A percentile compares a stretch with the other conserved stretches of the same genome.
These are phyloP conservation scores for Taphrina confusa DNA, from an alignment of 1,139 yeast genomes.

Conservation along the genomic window DNA sequence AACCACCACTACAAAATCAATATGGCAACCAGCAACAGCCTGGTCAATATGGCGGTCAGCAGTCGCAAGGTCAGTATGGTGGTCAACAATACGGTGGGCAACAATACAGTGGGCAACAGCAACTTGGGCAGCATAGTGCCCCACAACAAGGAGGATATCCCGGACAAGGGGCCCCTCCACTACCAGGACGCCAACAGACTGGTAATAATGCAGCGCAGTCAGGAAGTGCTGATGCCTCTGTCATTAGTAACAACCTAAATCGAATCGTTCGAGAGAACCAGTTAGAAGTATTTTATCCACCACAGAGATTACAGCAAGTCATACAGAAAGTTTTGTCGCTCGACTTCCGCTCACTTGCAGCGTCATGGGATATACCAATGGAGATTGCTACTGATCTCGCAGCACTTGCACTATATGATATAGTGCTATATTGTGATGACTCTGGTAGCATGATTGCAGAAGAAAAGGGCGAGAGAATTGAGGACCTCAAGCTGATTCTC, in stretches of 20 bases:
- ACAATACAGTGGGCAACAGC: slow-evolving; percentile 14
- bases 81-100: neutral
- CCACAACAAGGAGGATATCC: slow-evolving; percentile 34
- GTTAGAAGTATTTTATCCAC: slow-evolving; percentile 45
- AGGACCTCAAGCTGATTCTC: slow-evolving; percentile 46
- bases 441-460: slow-evolving; percentile 48
- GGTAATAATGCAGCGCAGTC: slow-evolving; percentile 16
- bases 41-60: slow-evolving; percentile 8
- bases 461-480: slow-evolving; percentile 47
- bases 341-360: slow-evolving; percentile 43
- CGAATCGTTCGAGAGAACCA: slow-evolving; percentile 45
- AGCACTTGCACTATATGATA: slow-evolving; percentile 46
- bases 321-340: slow-evolving; percentile 41
- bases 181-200: slow-evolving; percentile 10
- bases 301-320: slow-evolving; percentile 45
- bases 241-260: slow-evolving; percentile 41
- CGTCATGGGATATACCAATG: slow-evolving; percentile 45
- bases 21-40: slow-evolving; percentile 37
- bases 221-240: slow-evolving; percentile 27
- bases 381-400: slow-evolving; percentile 46
- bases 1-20: slow-evolving; percentile 40
- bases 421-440: slow-evolving; percentile 46
- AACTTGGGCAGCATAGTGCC: slow-evolving; percentile 36
- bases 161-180: neutral
- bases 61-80: slow-evolving; percentile 10